Evolutionary conservation across 768 basidiomycete genomes (phyloP), one percentile per base, ranked within the genome.

Genomic region (Tubosaeta sp.): DNA sequence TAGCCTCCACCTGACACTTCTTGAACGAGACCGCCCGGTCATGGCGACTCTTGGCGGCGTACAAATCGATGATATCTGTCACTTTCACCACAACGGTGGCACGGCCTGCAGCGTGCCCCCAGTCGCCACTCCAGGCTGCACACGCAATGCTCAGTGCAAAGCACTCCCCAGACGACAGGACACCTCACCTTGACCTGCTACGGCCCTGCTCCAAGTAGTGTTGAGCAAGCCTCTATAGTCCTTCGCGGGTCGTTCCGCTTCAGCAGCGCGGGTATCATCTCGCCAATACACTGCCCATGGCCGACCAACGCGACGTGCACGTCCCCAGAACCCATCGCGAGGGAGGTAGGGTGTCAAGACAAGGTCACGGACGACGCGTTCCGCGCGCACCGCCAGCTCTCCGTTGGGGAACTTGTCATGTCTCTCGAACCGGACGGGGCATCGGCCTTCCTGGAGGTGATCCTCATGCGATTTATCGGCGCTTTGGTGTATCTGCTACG

Each of bases 1-100:
- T 85, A 2, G 90, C 89, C 2, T 86, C 88, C 53, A 76, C 80
- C 65, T 93, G 90, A 5, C 89, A 81, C 43, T 71, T 76, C 79
- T 80, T 55, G 5, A 29, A 29, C 27, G 46, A 38, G 47, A 64
- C 63, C 71, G 72, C 48, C 26, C 32, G 29, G 45, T 44, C 27
- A 17, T 27, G 19, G n/a, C 8, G 14, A 73, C 84, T 64, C 51
- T n/a, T n/a, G n/a, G n/a, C n/a, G n/a, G n/a, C n/a, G n/a, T n/a
- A 88, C 88, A 25, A 90, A 16, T 72, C 71, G 45, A 71, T 61
- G 32, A 79, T 71, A 67, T 79, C 72, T 26, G 76, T 76, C 3
- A 85, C 73, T n/a, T 70, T 60, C 38, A 84, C 65, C 16, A 64
- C 12, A 81, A 54, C 11, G 72, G 61, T 9, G 72, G 71, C 7